Base-by-base conservation (phyloP, 2,329 filamentous ascomycete genomes). In the Neonectria coccinea region DNA sequence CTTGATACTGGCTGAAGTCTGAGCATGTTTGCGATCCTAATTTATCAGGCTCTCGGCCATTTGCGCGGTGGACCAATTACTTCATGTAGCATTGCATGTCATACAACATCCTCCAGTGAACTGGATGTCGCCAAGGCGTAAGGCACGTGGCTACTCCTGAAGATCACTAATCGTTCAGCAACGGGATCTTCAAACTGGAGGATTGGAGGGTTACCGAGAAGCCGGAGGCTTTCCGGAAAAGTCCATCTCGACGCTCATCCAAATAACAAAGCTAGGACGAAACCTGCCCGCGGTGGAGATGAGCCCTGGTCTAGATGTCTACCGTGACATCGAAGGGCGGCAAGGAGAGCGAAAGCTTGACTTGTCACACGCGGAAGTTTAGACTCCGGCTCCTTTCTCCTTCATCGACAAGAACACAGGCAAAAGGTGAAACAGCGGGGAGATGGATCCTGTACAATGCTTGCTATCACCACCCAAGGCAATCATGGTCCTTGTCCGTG, bases 81-180 rank as follows among this genome's bases (percentile, higher is more conserved):
- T 20, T 33, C 16, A 36, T 11, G 29, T 51, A 36, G 25, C 22
- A 33, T 58, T 41, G 6, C 45, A 31, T 42, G 31, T 36, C 5
- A 25, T 20, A 29, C 56, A 36, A 51, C 45, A 11, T 42, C 31
- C 48, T 50, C 18, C 27, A 14, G 18, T 20, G 9, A 12, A 42
- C 29, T 47, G 22, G 27, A n/a, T 27, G 20, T 22, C 5, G 54
- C 31, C 11, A 18, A 45, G 10, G 39, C 41, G 16, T 27, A 10
- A 44, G 31, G 16, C 54, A 44, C 29, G 18, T 47, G 14, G 29
- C 16, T 29, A 31, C 55, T 59, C 60, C 60, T 59, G 55, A 63
- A 59, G 60, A 63, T 63, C 60, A 48, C 44, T 33, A 4, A 16
- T 5, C 16, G 5, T 29, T 20, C 11, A 20, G 22, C 6, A 29